phyloP scores from a whole-genome alignment of 345 rosid species.

The Jatropha curcas region DNA sequence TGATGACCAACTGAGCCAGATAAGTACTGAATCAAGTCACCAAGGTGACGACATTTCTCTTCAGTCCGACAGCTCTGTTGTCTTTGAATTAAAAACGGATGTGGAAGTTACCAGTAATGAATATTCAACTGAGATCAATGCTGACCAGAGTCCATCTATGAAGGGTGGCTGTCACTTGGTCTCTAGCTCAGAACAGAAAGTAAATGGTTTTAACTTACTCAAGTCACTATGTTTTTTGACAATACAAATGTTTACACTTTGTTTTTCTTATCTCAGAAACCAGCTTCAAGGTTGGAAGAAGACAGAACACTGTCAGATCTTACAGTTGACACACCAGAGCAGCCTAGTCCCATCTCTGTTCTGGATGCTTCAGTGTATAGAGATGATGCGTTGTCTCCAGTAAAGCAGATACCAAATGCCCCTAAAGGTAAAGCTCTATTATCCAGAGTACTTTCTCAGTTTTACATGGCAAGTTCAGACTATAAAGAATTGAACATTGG shows the following conservation, averaged over 20 bases:
- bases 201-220: slow-evolving; percentile 34
- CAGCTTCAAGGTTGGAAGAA: slow-evolving; percentile 47
- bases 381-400: slow-evolving; percentile 65
- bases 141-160: slow-evolving; percentile 42
- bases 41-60: slow-evolving; percentile 55
- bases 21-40: slow-evolving; percentile 68
- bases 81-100: slow-evolving; percentile 37
- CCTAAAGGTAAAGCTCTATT: slow-evolving; percentile 41
- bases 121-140: slow-evolving; percentile 33
- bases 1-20: slow-evolving; percentile 78
- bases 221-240: slow-evolving; percentile 9
- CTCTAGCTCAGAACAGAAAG: slow-evolving; percentile 49
- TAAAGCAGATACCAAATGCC: slow-evolving; percentile 41
- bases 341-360: slow-evolving; percentile 89
- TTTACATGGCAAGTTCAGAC: background rate
- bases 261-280: slow-evolving; percentile 41
- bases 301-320: slow-evolving; percentile 48
- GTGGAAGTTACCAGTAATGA: slow-evolving; percentile 38
- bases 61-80: slow-evolving; percentile 50
- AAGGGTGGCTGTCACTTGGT: slow-evolving; percentile 40
- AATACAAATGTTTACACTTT: slow-evolving; percentile 12
- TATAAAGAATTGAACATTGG: background rate
- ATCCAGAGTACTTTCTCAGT: background rate
- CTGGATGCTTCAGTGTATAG: slow-evolving; percentile 57
- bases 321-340: slow-evolving; percentile 50